These are phyloP conservation scores for Calendula officinalis DNA, from an alignment of 129 eudicot genomes.

Conservation along the genomic window DNA sequence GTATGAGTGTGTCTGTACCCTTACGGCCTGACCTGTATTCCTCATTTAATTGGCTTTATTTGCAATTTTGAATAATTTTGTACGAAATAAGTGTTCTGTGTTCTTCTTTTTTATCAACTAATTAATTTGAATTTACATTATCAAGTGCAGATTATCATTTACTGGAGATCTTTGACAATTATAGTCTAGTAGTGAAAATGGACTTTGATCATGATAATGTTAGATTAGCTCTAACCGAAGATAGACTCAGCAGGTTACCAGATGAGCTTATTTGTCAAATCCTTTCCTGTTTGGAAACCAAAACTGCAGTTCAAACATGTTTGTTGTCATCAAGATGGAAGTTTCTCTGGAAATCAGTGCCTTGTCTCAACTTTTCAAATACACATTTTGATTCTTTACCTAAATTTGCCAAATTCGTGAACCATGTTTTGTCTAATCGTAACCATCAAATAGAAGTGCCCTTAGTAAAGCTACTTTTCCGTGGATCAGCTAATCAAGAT, in stretches of 20 bases:
- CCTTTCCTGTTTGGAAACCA: not conserved
- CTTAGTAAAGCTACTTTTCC: not conserved
- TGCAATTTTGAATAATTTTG: too few relatives aligned
- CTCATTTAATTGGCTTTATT: too few relatives aligned
- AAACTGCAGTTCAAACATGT: constrained; percentile 14
- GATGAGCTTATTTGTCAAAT: constrained; percentile 23
- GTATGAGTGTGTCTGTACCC: too few relatives aligned
- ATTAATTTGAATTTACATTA: too few relatives aligned
- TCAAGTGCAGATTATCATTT: too few relatives aligned
- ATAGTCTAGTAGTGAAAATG: constrained; percentile 10
- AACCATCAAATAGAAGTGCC: too few relatives aligned
- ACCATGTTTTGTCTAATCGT: too few relatives aligned
- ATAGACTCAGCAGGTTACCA: constrained; percentile 25
- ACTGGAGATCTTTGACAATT: not conserved
- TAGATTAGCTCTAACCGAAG: not conserved
- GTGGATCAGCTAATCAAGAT: constrained; percentile 4
- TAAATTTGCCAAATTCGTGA: constrained; percentile 15
- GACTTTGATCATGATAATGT: not conserved
- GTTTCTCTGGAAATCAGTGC: constrained; percentile 24
- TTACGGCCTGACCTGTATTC: too few relatives aligned
- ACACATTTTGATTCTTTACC: not conserved
- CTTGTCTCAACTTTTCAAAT: constrained; percentile 14
- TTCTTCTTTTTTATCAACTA: too few relatives aligned
- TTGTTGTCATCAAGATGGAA: too few relatives aligned
- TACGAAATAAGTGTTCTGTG: too few relatives aligned